Evolutionary conservation across 768 basidiomycete species (phyloP).

Genomic region (Kwoniella shandongensis): DNA sequence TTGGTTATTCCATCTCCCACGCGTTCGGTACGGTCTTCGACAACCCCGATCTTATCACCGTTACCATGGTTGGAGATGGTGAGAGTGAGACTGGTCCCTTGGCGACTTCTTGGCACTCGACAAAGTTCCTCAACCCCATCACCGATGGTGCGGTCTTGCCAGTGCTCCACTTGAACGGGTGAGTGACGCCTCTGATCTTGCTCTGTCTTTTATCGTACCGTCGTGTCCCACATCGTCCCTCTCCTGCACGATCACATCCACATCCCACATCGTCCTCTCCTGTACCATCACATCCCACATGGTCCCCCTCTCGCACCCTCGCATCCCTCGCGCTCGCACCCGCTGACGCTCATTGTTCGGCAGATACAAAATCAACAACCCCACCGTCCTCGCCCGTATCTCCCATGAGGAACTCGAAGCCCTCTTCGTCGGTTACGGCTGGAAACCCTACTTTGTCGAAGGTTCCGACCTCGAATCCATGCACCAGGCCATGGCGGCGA

Average conservation of each 20-base stretch:
- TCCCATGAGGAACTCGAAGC: conserved; percentile 45
- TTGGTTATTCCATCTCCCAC: conserved; percentile 76
- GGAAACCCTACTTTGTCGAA: conserved; percentile 50
- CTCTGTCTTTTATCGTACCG: background rate
- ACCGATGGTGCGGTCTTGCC: conserved; percentile 88
- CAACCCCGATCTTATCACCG: conserved; percentile 75
- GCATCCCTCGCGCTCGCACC: background rate
- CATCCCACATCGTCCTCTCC: no score
- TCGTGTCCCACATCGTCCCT: background rate
- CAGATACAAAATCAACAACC: conserved; percentile 50
- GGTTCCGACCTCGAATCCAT: conserved; percentile 43
- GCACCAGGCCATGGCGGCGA: conserved; percentile 50
- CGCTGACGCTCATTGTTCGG: background rate
- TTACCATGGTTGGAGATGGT: conserved; percentile 81
- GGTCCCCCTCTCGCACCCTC: no score
- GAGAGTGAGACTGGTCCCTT: conserved; percentile 58
- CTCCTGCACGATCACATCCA: background rate
- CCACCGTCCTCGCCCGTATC: conserved; percentile 48
- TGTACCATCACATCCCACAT: no score
- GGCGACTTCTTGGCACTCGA: conserved; percentile 67
- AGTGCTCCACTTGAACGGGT: conserved; percentile 87
- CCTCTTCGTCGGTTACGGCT: conserved; percentile 47
- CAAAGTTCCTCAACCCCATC: conserved; percentile 85
- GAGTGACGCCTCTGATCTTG: conserved; percentile 62
- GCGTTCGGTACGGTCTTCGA: conserved; percentile 89